Conservation (phyloP, 2,329 filamentous ascomycete species). For the Neofusicoccum parvum region DNA sequence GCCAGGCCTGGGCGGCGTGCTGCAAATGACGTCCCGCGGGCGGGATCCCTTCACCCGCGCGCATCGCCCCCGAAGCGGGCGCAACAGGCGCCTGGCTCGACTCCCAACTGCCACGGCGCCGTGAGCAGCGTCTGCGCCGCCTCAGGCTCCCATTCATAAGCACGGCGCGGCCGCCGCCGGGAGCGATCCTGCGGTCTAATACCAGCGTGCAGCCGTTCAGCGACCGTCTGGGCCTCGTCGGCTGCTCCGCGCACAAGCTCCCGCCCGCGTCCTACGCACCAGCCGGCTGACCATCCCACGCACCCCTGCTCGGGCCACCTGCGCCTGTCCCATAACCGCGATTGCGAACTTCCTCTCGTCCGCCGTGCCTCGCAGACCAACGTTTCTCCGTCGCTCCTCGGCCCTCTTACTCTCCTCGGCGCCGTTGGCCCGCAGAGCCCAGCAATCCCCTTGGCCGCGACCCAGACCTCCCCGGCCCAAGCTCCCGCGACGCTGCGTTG, state of each 20-base stretch:
- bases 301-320: background rate
- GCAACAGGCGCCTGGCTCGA: background rate
- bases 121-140: background rate
- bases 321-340: background rate
- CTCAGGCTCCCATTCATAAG: background rate
- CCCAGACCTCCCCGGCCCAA: background rate
- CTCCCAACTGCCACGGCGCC: background rate
- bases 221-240: background rate
- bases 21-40: no score
- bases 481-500: background rate
- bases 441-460: background rate
- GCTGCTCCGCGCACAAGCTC: background rate
- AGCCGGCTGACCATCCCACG: conserved; percentile 11
- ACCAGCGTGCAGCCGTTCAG: background rate
- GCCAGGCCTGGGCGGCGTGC: background rate
- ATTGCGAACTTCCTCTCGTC: conserved; percentile 22
- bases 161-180: background rate
- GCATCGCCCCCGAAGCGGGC: background rate
- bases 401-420: conserved; percentile 16
- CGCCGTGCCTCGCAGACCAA: conserved; percentile 5
- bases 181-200: background rate
- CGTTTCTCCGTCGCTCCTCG: background rate
- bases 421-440: conserved; percentile 4
- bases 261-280: background rate
- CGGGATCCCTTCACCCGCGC: conserved; percentile 7